Percentiles rank a stretch among this genome's conserved stretches.
Evolutionary conservation across 2,329 filamentous ascomycete species (phyloP).

Genomic region (Teratosphaeria epicoccoides): DNA sequence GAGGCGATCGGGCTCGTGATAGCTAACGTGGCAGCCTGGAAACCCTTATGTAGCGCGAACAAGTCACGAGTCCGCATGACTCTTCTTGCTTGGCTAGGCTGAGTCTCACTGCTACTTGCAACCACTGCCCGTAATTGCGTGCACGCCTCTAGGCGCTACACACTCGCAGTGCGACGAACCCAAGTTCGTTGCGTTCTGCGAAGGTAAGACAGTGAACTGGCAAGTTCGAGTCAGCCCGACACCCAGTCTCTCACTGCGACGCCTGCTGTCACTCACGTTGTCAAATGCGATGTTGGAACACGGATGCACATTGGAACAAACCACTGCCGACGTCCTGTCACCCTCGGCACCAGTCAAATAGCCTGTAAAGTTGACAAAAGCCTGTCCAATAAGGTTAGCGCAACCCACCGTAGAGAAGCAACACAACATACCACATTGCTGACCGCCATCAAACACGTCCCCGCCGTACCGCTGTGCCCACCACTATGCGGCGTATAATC

Average conservation of each 20-base stretch:
- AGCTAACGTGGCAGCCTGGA: too few relatives aligned
- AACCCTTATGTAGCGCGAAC: not conserved
- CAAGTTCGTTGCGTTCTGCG: conserved; percentile 23
- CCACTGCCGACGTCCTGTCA: conserved; percentile 32
- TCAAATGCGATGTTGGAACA: conserved; percentile 38
- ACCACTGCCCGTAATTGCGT: conserved; percentile 14
- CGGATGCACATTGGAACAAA: conserved; percentile 39
- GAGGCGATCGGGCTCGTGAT: not conserved
- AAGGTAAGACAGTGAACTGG: not conserved
- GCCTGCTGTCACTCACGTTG: not conserved
- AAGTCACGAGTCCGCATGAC: not conserved
- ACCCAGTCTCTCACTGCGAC: not conserved
- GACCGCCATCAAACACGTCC: conserved; percentile 42
- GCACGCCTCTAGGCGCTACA: conserved; percentile 29
- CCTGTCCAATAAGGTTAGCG: conserved; percentile 3
- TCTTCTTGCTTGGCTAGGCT: not conserved
- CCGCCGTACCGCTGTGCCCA: conserved; percentile 37
- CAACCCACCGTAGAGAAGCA: not conserved
- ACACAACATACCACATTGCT: conserved; percentile 25
- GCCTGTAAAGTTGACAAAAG: conserved; percentile 44
- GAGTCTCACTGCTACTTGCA: not conserved
- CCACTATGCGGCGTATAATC: conserved; percentile 42
- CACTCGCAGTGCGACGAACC: conserved; percentile 30
- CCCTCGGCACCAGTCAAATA: conserved; percentile 24
- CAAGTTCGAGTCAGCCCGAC: conserved; percentile 24